Base-by-base conservation (phyloP, 2,329 filamentous ascomycete genomes). In the Cladosporium phlei region DNA sequence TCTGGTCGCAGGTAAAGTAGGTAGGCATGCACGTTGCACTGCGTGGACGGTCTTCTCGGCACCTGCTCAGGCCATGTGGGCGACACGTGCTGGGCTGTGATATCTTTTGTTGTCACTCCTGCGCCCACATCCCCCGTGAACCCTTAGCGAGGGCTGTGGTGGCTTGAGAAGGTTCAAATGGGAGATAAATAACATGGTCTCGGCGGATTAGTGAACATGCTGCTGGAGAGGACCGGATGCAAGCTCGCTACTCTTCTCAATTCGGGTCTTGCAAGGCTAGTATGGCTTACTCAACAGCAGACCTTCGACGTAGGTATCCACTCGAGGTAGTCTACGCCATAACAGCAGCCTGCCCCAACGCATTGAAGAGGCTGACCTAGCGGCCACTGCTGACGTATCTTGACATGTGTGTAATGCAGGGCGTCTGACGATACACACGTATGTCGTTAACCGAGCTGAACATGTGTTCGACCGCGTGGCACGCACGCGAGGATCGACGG, bases 401-500 rank as follows among this genome's bases (percentile, higher is more conserved):
- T n/a, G n/a, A n/a, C n/a, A n/a, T n/a, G n/a, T n/a, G n/a, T n/a
- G n/a, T n/a, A n/a, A n/a, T n/a, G n/a, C n/a, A n/a, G n/a, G n/a
- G n/a, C n/a, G n/a, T n/a, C n/a, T n/a, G n/a, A n/a, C n/a, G n/a
- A n/a, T n/a, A n/a, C n/a, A n/a, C n/a, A 33, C 19, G 12, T 33
- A 32, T 33, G 28, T 22, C 24, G 28, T n/a, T 34, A 27, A 22
- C 30, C 24, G 32, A 29, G 32, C 14, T 14, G n/a, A 17, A 32
- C 32, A 45, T 35, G 42, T 19, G 22, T 37, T 32, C 22, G 42
- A 32, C 42, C 42, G 28, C 33, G 42, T 45, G 42, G 42, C 42
- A 21, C 30, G 42, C 42, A 45, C 42, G 42, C 42, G 42, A 45
- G 42, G 42, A 45, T 45, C 42, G 42, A 45, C 42, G 42, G 42